Conservation (phyloP, 2,329 filamentous ascomycete genomes). For the Fusarium circinatum region DNA sequence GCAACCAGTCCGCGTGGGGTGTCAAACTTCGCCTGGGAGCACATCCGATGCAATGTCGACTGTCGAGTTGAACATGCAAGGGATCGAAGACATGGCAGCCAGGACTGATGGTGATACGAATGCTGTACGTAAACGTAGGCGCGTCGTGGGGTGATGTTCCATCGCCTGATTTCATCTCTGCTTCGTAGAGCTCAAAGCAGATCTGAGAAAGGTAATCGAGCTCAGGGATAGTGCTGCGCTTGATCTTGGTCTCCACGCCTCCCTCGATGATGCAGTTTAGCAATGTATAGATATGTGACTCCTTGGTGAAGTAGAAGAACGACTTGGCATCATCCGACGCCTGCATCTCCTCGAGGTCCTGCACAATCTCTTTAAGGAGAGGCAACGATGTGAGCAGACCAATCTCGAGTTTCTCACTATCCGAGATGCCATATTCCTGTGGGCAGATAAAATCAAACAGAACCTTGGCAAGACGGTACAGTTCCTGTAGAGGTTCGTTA, state of each 20-base stretch:
- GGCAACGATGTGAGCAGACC: conserved; percentile 93
- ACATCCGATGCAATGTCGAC: conserved; percentile 94
- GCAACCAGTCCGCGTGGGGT: conserved; percentile 92
- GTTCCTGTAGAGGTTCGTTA: conserved; percentile 87
- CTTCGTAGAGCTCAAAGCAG: conserved; percentile 97
- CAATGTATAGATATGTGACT: conserved; percentile 97
- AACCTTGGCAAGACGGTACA: conserved; percentile 94
- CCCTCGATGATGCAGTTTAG: conserved; percentile 98
- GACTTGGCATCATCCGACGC: conserved; percentile 93
- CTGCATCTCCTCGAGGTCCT: conserved; percentile 96
- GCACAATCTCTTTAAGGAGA: conserved; percentile 94
- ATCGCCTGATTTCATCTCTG: conserved; percentile 73
- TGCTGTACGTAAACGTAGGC: conserved; percentile 89
- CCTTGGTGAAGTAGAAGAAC: conserved; percentile 99
- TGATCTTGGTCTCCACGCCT: conserved; percentile 96
- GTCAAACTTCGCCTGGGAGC: conserved; percentile 91
- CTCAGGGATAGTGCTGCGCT: conserved; percentile 93
- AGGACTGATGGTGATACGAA: conserved; percentile 94
- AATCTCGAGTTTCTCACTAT: conserved; percentile 98
- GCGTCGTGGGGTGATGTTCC: conserved; percentile 57
- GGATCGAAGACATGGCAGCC: conserved; percentile 98
- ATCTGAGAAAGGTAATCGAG: conserved; percentile 98
- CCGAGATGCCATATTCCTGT: conserved; percentile 96
- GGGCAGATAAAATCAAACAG: conserved; percentile 98
- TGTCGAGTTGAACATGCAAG: conserved; percentile 94